Evolutionary conservation across 1,284 basidiomycete species (phyloP).

Genomic region (Trametes pubescens): DNA sequence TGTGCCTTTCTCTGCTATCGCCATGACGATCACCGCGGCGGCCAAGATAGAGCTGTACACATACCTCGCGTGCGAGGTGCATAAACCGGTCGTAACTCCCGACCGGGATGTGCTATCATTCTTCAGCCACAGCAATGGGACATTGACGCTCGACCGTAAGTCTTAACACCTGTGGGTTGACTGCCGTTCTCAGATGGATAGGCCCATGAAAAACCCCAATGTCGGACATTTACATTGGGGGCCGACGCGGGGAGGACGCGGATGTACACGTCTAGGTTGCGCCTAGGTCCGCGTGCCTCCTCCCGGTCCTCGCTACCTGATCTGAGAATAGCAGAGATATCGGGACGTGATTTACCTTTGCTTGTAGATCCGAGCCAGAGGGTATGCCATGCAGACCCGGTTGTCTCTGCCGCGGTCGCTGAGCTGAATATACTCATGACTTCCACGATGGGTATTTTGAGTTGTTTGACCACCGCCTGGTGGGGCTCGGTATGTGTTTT

Average conservation of each 20-base stretch:
- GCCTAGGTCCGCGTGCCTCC: too few relatives aligned
- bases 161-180: too few relatives aligned
- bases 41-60: constrained; percentile 64
- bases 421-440: constrained; percentile 62
- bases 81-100: constrained; percentile 36
- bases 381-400: constrained; percentile 73
- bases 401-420: constrained; percentile 77
- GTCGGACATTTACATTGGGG: too few relatives aligned
- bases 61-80: constrained; percentile 40
- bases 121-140: neutral
- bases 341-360: neutral
- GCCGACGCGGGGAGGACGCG: too few relatives aligned
- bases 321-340: neutral
- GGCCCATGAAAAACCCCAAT: too few relatives aligned
- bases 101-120: constrained; percentile 22
- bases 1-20: constrained; percentile 61
- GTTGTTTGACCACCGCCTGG: constrained; percentile 81
- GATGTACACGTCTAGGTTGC: too few relatives aligned
- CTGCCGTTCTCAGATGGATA: too few relatives aligned
- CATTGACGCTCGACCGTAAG: constrained; percentile 7
- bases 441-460: constrained; percentile 74
- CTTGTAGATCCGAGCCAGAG: constrained; percentile 35
- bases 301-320: too few relatives aligned
- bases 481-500: constrained; percentile 77
- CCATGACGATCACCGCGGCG: constrained; percentile 62